Evolutionary conservation across 2,329 filamentous ascomycete genomes (phyloP).

Genomic region (Epichloe bromicola): DNA sequence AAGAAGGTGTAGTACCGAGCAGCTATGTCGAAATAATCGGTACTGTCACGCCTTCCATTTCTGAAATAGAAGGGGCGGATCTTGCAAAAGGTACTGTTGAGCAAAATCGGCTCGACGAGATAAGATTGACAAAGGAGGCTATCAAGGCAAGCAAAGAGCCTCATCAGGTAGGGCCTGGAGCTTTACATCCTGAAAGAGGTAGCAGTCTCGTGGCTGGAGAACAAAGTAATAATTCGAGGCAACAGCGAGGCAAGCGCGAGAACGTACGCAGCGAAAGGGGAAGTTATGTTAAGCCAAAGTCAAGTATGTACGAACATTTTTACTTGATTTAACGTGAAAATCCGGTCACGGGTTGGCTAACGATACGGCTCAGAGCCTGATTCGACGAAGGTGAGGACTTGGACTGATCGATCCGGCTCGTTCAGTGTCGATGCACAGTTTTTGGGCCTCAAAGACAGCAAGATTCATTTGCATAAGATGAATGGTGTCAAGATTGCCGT

Average conservation of each 20-base stretch:
- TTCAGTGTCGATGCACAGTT: conserved; percentile 98
- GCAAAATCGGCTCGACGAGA: conserved; percentile 67
- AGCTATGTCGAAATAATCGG: conserved; percentile 89
- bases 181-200: conserved; percentile 62
- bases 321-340: neutral
- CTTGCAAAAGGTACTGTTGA: conserved; percentile 54
- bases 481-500: conserved; percentile 99
- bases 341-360: neutral
- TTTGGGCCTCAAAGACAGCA: conserved; percentile 83
- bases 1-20: conserved; percentile 90
- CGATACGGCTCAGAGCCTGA: conserved; percentile 58
- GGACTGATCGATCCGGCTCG: conserved; percentile 89
- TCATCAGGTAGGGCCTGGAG: conserved; percentile 59
- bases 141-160: conserved; percentile 47
- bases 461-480: conserved; percentile 94
- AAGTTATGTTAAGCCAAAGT: conserved; percentile 45
- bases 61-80: conserved; percentile 32
- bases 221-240: conserved; percentile 51
- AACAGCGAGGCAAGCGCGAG: conserved; percentile 61
- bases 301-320: conserved; percentile 44
- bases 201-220: conserved; percentile 62
- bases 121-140: conserved; percentile 70
- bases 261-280: conserved; percentile 46
- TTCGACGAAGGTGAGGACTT: conserved; percentile 67
- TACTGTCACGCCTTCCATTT: conserved; percentile 38